These are phyloP conservation scores for Neoarthrinium moseri DNA, from an alignment of 2,329 filamentous ascomycete species.

Conservation along the genomic window DNA sequence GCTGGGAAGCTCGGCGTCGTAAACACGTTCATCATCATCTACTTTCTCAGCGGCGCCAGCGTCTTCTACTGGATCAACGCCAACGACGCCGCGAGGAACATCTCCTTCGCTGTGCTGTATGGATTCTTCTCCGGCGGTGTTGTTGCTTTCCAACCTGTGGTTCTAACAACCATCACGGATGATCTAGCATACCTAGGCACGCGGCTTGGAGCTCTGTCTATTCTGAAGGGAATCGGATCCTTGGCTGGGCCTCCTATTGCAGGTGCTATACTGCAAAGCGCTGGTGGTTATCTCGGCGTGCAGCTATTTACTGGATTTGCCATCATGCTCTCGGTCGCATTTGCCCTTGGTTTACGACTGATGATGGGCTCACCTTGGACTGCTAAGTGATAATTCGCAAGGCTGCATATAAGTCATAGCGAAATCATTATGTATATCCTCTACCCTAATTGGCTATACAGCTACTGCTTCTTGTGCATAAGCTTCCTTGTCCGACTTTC, in stretches of 20 bases:
- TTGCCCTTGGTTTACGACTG: background rate
- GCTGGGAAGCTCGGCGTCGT: background rate
- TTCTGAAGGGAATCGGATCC: conserved; percentile 3
- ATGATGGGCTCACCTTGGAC: conserved; percentile 1
- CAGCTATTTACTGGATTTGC: conserved; percentile 5
- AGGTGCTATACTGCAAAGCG: conserved; percentile 2
- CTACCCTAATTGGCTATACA: no score
- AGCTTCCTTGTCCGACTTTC: no score
- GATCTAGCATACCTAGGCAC: conserved; percentile 3
- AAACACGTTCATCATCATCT: conserved; percentile 1
- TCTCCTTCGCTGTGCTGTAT: conserved; percentile 4
- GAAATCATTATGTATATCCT: no score
- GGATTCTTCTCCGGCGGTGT: conserved; percentile 5
- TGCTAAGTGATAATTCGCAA: no score
- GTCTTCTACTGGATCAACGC: conserved; percentile 8
- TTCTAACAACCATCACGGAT: conserved; percentile 4
- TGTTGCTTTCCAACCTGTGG: conserved; percentile 3
- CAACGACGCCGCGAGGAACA: conserved; percentile 1
- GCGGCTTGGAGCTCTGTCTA: conserved; percentile 1
- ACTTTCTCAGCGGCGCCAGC: background rate
- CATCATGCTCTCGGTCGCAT: conserved; percentile 1
- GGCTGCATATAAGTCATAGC: no score
- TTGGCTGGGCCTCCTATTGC: conserved; percentile 4
- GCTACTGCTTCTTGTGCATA: no score
- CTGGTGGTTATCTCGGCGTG: conserved; percentile 5